These are phyloP conservation scores for Lolium rigidum DNA, from an alignment of 176 grass and related monocot genomes.

Conservation along the genomic window DNA sequence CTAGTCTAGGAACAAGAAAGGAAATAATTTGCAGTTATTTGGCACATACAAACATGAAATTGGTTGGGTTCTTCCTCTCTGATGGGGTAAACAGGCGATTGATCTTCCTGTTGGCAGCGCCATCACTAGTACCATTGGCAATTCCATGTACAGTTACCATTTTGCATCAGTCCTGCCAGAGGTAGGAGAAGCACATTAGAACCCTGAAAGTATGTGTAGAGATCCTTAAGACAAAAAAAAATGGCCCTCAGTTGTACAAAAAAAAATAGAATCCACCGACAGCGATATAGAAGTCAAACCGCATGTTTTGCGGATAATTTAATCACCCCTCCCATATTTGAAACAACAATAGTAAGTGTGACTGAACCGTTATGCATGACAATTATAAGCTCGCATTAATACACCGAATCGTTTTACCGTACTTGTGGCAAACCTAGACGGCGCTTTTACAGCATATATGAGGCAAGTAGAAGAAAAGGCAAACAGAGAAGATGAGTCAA, in stretches of 20 bases:
- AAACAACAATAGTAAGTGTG: neutral
- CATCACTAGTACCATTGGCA: constrained; percentile 29
- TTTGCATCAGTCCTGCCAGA: constrained; percentile 53
- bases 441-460: neutral
- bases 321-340: neutral
- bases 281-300: neutral
- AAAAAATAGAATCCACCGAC: neutral
- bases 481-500: neutral
- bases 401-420: neutral
- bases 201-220: neutral
- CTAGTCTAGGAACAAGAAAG: neutral
- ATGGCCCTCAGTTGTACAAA: neutral
- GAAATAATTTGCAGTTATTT: neutral
- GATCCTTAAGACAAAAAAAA: neutral
- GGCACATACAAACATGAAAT: constrained; percentile 55
- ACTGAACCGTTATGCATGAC: neutral
- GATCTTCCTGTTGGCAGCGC: constrained; percentile 43
- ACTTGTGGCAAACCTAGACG: neutral
- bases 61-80: constrained; percentile 55
- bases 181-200: constrained; percentile 32
- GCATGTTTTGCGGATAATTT: neutral
- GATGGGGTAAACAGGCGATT: constrained; percentile 43
- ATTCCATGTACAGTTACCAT: constrained; percentile 41
- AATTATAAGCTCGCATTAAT: neutral
- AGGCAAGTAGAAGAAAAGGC: neutral